These are phyloP conservation scores for Sesbania bispinosa DNA, from an alignment of 306 rosid genomes.

Conservation along the genomic window DNA sequence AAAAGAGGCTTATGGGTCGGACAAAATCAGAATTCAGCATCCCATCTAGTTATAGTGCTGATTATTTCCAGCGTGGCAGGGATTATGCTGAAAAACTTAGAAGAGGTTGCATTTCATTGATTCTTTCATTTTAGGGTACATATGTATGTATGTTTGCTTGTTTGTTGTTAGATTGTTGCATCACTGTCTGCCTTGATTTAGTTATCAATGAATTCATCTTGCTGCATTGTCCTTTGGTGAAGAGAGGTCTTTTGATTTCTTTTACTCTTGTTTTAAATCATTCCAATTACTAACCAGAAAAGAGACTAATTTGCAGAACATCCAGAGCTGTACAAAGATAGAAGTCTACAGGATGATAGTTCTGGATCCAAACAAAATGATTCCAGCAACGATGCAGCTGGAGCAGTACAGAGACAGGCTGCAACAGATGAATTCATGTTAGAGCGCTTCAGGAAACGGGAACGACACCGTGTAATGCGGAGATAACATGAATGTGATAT, in stretches of 20 bases:
- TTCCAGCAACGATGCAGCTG: constrained; percentile 49
- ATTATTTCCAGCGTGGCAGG: constrained; percentile 97
- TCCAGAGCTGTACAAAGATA: constrained; percentile 92
- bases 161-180: constrained; percentile 13
- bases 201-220: constrained; percentile 8
- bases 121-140: not conserved
- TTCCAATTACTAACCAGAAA: constrained; percentile 15
- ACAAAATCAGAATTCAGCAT: constrained; percentile 80
- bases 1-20: constrained; percentile 83
- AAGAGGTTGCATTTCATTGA: constrained; percentile 54
- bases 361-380: constrained; percentile 61
- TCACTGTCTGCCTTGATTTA: constrained; percentile 4
- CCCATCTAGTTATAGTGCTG: constrained; percentile 94
- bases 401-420: constrained; percentile 86
- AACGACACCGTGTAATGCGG: constrained; percentile 89
- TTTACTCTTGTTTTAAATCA: not conserved
- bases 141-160: not conserved
- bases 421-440: constrained; percentile 94
- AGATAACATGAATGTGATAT: constrained; percentile 39
- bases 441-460: constrained; percentile 93
- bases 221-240: not conserved
- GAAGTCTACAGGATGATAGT: constrained; percentile 57
- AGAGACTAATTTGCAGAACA: constrained; percentile 59
- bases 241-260: not conserved
- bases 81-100: constrained; percentile 98